Base-by-base conservation (phyloP, 176 grass and related monocot species). In the Hordeum marinum region DNA sequence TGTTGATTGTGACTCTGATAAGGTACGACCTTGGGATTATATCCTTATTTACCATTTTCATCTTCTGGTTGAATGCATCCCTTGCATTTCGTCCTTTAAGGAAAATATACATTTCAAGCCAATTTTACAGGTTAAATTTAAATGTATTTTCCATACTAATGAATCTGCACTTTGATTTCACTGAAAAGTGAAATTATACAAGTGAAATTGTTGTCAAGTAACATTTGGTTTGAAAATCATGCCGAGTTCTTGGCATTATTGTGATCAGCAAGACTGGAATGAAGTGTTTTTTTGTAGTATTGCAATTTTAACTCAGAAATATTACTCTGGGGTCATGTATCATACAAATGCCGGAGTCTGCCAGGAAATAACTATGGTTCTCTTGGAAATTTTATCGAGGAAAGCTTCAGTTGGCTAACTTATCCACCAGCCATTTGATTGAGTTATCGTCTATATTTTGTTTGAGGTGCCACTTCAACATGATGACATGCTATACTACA, bases 1-100 rank as follows among this genome's bases (percentile, higher is more conserved):
- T 80, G 92, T 99, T 75, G 94, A 99, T 89, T 99, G 97, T 88
- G 97, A 99, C 48, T 87, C 94, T 63, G 94, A 99, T 68, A 99
- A 96, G 90, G 95, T 98, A 50, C 15, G 21, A 42, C 68, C 37
- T 74, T 26, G 32, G 11, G 55, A 86, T 73, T 70, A 80, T 75
- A 37, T 63, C 37, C 57, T 29, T 48, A 82, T 23, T 71, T 54
- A 42, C 2, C 8, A 21, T 17, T 66, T 68, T 83, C 57, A 48
- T 34, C 54, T 78, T 29, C 27, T 77, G 13, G 6, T 72, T 57
- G 23, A 75, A 50, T 84, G 55, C 12, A 71, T 70, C 24, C 2
- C 23, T 63, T 70, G 18, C 40, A 70, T 55, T 83, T 76, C 37
- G 21, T 0, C 5, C 7, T 85, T 34, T 61, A 1, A 27, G 4